phyloP scores from a whole-genome alignment of 176 grass and related monocot species.

The Rhynchospora pubera region DNA sequence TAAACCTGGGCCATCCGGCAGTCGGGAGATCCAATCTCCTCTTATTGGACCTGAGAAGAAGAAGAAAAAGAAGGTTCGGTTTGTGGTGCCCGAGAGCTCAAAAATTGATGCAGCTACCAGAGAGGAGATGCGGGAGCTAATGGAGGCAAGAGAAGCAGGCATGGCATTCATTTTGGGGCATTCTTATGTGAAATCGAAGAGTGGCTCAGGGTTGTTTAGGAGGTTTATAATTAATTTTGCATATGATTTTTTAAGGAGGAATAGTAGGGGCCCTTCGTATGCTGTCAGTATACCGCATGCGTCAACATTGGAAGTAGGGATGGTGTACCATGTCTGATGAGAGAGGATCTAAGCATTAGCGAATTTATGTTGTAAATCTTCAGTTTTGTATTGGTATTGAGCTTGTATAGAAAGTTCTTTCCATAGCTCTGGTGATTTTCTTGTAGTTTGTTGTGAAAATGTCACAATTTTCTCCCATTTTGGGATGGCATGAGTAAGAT shows the following conservation, averaged over 20 bases:
- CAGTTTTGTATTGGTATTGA: conserved; percentile 1
- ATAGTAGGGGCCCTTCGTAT: conserved; percentile 71
- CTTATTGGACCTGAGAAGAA: conserved; percentile 40
- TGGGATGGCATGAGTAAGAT: conserved; percentile 16
- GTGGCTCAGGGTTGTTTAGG: conserved; percentile 62
- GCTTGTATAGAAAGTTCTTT: neutral
- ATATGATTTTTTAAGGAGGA: conserved; percentile 85
- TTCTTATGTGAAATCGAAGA: conserved; percentile 84
- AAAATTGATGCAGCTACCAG: conserved; percentile 44
- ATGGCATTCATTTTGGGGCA: conserved; percentile 90
- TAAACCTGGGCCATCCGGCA: conserved; percentile 30
- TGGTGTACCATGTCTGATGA: conserved; percentile 76
- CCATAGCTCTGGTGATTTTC: neutral
- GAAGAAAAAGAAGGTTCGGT: conserved; percentile 89
- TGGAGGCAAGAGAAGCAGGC: conserved; percentile 78
- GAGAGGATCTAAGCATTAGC: neutral
- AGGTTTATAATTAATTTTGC: conserved; percentile 69
- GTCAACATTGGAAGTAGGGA: conserved; percentile 88
- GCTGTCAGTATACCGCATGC: conserved; percentile 71
- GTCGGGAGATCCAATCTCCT: conserved; percentile 36
- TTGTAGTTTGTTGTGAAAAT: neutral
- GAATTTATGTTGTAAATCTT: conserved; percentile 17
- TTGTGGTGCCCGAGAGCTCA: conserved; percentile 59
- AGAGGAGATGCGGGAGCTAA: conserved; percentile 79
- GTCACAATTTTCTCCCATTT: conserved; percentile 22